Conservation (phyloP, 2,329 filamentous ascomycete genomes). For the Xylaria arbuscula region DNA sequence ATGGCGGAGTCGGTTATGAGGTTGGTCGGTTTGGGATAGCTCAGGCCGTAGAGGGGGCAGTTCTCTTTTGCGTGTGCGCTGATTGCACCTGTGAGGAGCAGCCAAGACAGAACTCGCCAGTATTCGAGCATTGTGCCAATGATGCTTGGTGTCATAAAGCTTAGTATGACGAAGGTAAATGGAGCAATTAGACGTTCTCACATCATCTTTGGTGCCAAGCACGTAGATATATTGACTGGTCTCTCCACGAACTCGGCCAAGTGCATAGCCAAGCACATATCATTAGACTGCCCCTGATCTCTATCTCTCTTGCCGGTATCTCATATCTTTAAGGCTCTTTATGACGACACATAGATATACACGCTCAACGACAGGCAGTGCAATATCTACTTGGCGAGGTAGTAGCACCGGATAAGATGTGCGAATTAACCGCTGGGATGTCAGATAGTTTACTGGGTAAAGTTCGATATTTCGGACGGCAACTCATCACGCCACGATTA, state of each 20-base stretch:
- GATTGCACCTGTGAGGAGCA: slow-evolving; percentile 8
- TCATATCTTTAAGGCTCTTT: not conserved
- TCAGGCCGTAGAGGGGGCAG: slow-evolving; percentile 50
- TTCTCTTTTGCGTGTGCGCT: slow-evolving; percentile 43
- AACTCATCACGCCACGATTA: not conserved
- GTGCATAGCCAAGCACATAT: not conserved
- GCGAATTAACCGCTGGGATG: slow-evolving; percentile 25
- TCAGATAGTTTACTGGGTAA: not conserved
- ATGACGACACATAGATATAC: not conserved
- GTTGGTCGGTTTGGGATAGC: slow-evolving; percentile 47
- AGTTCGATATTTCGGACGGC: not conserved
- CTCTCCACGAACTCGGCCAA: not conserved
- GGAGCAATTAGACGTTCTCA: not conserved
- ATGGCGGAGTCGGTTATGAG: slow-evolving; percentile 40
- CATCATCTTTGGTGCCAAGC: slow-evolving; percentile 23
- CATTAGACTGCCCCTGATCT: not conserved
- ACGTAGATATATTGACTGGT: not conserved
- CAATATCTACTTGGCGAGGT: not conserved
- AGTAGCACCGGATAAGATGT: slow-evolving; percentile 22
- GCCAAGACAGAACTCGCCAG: slow-evolving; percentile 11
- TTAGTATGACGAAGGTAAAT: not conserved
- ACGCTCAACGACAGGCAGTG: not conserved
- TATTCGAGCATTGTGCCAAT: slow-evolving; percentile 20
- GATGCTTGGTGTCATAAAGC: not conserved
- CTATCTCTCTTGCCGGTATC: not conserved